Evolutionary conservation across 306 rosid species (phyloP), one percentile per base, ranked within the genome.

Genomic region (Lathyrus sativus): DNA sequence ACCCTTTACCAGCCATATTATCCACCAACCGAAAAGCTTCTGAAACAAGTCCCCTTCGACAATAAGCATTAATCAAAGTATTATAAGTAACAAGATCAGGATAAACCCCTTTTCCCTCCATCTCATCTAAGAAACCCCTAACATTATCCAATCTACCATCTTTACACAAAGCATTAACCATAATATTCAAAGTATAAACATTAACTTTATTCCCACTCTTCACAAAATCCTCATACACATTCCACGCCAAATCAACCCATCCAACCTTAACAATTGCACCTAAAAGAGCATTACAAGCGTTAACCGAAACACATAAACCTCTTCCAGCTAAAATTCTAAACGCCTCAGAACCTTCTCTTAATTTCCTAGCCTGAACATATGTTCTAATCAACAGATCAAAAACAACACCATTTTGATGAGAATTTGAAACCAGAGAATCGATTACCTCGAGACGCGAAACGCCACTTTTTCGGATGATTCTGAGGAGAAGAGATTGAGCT

Each of bases 211-310:
- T 37, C 38, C 89, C 90, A 29, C 89, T 77, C 41, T 38, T 58
- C 19, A 88, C 72, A 67, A 82, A 78, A 77, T 84, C 87, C 24
- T 75, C 75, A 69, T 83, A 90, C 15, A 88, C 79, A 4, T 50
- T 67, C 96, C 91, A 90, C 2, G 97, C 91, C 79, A 92, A 80
- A 79, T 93, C 91, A 2, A 82, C 79, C 96, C 98, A 90, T 1
- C 97, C 96, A 44, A 79, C 82, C 76, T 78, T 88, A 33, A 90
- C 98, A 68, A 93, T 87, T 13, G 89, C 90, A 38, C 88, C 89
- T 11, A 93, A 85, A 59, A 93, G 96, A 28, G 91, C 88, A 44
- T 88, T 90, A 71, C 85, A 88, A 68, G 96, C 91, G 68, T 88
- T 93, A 33, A 90, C 62, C 0, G 95, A 85, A 65, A 90, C 62